Base-by-base conservation (phyloP, 352 stramenopile species). In the Phytophthora pinifolia region DNA sequence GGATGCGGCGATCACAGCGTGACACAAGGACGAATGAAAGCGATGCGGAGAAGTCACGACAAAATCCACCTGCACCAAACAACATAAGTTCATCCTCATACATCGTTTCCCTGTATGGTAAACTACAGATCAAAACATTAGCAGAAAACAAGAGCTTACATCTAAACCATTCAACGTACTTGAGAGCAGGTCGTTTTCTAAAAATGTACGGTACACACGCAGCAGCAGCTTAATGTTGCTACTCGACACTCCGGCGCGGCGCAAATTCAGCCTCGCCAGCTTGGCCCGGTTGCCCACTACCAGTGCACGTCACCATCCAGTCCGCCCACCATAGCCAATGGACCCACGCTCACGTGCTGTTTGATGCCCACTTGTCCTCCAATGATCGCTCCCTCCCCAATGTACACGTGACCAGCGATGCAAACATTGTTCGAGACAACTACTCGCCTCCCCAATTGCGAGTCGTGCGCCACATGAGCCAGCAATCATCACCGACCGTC, bases 341-440 rank as follows among this genome's bases (percentile, higher is more conserved):
- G 72, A 17, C 84, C 84, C 2, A 94, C 65, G 18, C 74, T 80
- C 31, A 90, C 73, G 49, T 86, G 64, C 60, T 94, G 84, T 63
- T 92, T 91, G 37, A 94, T 59, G 0, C 84, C 82, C 20, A 86
- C 82, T 46, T 91, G 82, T 22, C 84, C 84, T 15, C 84, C 82
- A 32, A 94, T 74, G 51, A 92, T 86, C 9, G 84, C 82, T 45
- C 76, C 76, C 47, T 86, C 76, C 42, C 80, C 78, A 45, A 94
- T 89, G 10, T 72, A 63, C 1, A 94, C 84, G 54, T 94, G 84
- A 22, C 84, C 84, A 43, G 84, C 84, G 41, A 94, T 70, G 48
- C 79, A 89, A 7, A 88, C 83, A 48, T 91, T 89, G 59, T 94
- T 94, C 18, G 79, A 89, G 27, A 94, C 72, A 18, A 92, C 80